Base-by-base conservation (phyloP, 371 early-diverging fungal genomes). In the Quaeritorhiza haematococci region DNA sequence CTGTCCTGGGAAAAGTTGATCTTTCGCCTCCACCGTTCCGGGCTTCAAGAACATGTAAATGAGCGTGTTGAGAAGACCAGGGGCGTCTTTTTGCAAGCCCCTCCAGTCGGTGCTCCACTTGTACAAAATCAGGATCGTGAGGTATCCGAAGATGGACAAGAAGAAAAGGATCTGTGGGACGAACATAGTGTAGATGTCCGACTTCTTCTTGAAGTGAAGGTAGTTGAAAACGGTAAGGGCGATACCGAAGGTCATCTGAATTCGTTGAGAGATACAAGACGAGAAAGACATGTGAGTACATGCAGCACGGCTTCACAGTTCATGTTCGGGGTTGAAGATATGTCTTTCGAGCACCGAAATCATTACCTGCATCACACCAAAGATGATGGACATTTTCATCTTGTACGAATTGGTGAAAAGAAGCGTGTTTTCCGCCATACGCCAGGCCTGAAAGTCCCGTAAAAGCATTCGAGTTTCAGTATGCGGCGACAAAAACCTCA, bases 11-110 rank as follows among this genome's bases (percentile, higher is more conserved):
- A 78, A 98, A 35, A 98, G 71, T 61, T 78, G 78, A 49, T 86
- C 87, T 48, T 71, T 72, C 21, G 83, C 78, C 30, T 77, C 69
- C 15, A 96, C 89, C n/a, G 58, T 78, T n/a, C 98, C 99, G 17
- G 98, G 98, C 32, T 83, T 79, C 60, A 98, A 80, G 83, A 98
- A 97, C 99, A 99, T 99, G 71, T 91, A 93, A 64, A 99, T 98
- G 61, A 99, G 79, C 67, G 93, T 94, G 77, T 96, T 95, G 54
- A 99, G 84, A 62, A 99, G 72, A 42, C 95, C 91, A 21, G 99
- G 99, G 23, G 98, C 92, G 88, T 56, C 67, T 54, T 15, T 76
- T 72, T 69, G 90, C 86, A 32, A 78, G 65, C 50, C 83, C 87
- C 66, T 74, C 84, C 93, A 92, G 74, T 92, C 78, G 24, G 89